Base-by-base conservation (phyloP, 1,139 yeast genomes). In the Wickerhamomyces sp. region DNA sequence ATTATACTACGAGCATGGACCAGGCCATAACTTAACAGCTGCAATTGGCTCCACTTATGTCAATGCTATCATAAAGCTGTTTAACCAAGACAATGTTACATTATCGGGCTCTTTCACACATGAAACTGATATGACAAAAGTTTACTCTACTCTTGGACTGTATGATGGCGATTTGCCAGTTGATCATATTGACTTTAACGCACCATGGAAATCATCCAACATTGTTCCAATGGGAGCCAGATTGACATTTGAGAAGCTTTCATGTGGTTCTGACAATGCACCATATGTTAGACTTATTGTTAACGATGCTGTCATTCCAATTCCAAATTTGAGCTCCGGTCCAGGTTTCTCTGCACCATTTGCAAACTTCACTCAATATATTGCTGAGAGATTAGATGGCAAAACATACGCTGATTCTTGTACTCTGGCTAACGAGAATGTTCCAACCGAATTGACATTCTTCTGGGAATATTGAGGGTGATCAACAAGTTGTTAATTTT, bases 181-280 rank as follows among this genome's bases (percentile, higher is more conserved):
- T 15, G 58, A 60, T 34, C 46, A 61, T 39, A 59, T 67, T 37
- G 65, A 63, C 28, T 70, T 72, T 50, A 61, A 64, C 28, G 63
- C 73, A 39, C 60, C 67, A 35, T 76, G 75, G 62, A 67, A 63
- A 39, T 66, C 69, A 33, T 65, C 72, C 3, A 74, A 73, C 41
- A 56, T 75, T 37, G 67, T 69, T 13, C 83, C 84, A 18, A 74
- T 74, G 76, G 81, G 78, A 9, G 76, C 75, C 3, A 64, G 78
- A 41, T 55, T 76, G 19, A 59, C 72, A 26, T 60, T 74, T 28
- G 84, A 78, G 52, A 66, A 73, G 47, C 61, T 71, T 46, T 54
- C 52, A 19, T 73, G 78, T 30, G 33, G 18, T 48, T 38, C 32
- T 14, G 31, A 33, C 7, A 39, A 36, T 9, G 43, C 35, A 18